Evolutionary conservation across 2,329 filamentous ascomycete genomes (phyloP).

Genomic region (Passalora sequoiae): DNA sequence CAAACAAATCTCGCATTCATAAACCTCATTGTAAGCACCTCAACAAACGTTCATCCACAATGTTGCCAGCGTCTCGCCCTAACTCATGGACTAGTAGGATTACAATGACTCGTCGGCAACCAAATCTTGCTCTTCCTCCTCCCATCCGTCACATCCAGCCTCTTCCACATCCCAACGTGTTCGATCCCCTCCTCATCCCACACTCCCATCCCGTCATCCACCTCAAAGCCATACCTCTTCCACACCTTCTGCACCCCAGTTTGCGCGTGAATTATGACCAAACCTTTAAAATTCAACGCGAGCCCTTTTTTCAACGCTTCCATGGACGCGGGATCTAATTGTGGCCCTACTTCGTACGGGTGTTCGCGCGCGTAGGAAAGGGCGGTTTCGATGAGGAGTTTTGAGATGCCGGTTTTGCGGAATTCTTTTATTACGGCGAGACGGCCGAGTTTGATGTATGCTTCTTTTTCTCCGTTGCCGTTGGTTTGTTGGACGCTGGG

Average conservation of each 20-base stretch:
- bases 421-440: conserved; percentile 59
- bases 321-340: conserved; percentile 29
- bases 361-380: conserved; percentile 63
- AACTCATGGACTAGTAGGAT: conserved; percentile 10
- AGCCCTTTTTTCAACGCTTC: conserved; percentile 33
- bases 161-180: conserved; percentile 78
- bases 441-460: conserved; percentile 77
- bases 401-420: conserved; percentile 53
- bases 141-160: conserved; percentile 34
- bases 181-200: conserved; percentile 83
- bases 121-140: conserved; percentile 26
- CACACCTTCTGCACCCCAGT: conserved; percentile 60
- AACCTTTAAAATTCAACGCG: conserved; percentile 60
- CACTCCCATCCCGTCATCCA: conserved; percentile 65
- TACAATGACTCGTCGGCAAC: conserved; percentile 14
- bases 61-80: too few relatives aligned
- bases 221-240: conserved; percentile 64
- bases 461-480: conserved; percentile 54
- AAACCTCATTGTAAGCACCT: too few relatives aligned
- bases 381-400: conserved; percentile 61
- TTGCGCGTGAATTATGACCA: conserved; percentile 78
- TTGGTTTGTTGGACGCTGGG: conserved; percentile 34
- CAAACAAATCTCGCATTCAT: too few relatives aligned
- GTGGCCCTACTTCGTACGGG: conserved; percentile 43
- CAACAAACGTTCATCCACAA: too few relatives aligned